Conservation (phyloP, 2,329 filamentous ascomycete species). For the Tolypocladium capitatum region DNA sequence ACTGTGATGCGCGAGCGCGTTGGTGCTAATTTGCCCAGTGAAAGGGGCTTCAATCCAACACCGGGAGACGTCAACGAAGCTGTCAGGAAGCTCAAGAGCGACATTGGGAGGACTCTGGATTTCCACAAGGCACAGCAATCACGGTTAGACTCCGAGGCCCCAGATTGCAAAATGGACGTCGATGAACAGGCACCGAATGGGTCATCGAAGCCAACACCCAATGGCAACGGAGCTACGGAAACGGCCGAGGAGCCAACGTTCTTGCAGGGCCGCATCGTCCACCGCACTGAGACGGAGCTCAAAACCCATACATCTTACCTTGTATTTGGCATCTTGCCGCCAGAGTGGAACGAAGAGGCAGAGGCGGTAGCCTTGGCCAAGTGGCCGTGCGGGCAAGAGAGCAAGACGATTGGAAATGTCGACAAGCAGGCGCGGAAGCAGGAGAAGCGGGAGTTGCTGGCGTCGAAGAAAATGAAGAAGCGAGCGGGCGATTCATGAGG, state of each 20-base stretch:
- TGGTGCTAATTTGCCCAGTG: constrained; percentile 50
- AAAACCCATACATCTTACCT: constrained; percentile 98
- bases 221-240: constrained; percentile 3
- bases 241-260: constrained; percentile 39
- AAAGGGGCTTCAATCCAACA: constrained; percentile 57
- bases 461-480: constrained; percentile 32
- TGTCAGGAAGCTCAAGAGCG: constrained; percentile 54
- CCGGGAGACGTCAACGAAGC: constrained; percentile 71
- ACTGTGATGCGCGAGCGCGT: constrained; percentile 73
- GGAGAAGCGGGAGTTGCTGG: constrained; percentile 40
- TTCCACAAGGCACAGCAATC: constrained; percentile 37
- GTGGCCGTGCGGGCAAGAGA: constrained; percentile 48
- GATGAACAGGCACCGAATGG: constrained; percentile 13
- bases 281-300: constrained; percentile 73
- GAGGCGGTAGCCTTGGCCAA: constrained; percentile 53
- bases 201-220: not conserved
- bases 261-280: constrained; percentile 64
- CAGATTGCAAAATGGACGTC: constrained; percentile 27
- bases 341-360: constrained; percentile 71
- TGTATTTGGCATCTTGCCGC: constrained; percentile 81
- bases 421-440: constrained; percentile 42
- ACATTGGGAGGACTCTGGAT: constrained; percentile 55
- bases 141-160: constrained; percentile 13
- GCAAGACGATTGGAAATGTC: constrained; percentile 36
- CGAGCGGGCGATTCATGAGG: constrained; percentile 6